Evolutionary conservation across 1,284 basidiomycete genomes (phyloP).

Genomic region (Leccinum pallidistipes): DNA sequence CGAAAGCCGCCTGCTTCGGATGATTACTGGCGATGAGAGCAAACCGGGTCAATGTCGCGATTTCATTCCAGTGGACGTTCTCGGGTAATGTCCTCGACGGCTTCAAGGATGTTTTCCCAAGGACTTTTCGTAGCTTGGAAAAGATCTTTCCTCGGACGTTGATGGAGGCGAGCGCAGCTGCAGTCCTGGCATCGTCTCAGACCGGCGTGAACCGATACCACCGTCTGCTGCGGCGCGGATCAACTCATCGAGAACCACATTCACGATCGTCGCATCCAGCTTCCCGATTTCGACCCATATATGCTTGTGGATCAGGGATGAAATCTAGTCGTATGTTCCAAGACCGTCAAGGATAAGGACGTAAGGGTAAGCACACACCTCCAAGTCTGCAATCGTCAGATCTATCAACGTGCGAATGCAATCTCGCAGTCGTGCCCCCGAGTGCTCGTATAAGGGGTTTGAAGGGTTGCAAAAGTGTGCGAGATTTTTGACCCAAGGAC

Average conservation of each 20-base stretch:
- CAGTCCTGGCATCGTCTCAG: slow-evolving; percentile 72
- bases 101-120: slow-evolving; percentile 70
- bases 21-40: slow-evolving; percentile 72
- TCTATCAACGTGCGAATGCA: slow-evolving; percentile 77
- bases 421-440: slow-evolving; percentile 72
- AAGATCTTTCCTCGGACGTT: slow-evolving; percentile 77
- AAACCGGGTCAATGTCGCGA: slow-evolving; percentile 76
- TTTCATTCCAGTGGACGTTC: slow-evolving; percentile 81
- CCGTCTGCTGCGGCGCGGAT: slow-evolving; percentile 80
- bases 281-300: slow-evolving; percentile 77
- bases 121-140: slow-evolving; percentile 75
- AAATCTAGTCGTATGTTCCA: slow-evolving; percentile 48
- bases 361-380: slow-evolving; percentile 45
- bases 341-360: background rate
- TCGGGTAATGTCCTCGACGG: slow-evolving; percentile 62
- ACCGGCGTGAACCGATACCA: slow-evolving; percentile 72
- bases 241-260: slow-evolving; percentile 76
- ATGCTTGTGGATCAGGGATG: slow-evolving; percentile 64
- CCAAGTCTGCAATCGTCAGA: slow-evolving; percentile 67
- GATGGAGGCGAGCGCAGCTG: slow-evolving; percentile 75
- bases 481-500: slow-evolving; percentile 85
- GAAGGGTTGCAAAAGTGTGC: slow-evolving; percentile 70
- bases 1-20: slow-evolving; percentile 59
- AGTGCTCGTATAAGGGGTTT: slow-evolving; percentile 62
- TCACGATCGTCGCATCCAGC: slow-evolving; percentile 64